Evolutionary conservation across 441 rosid species (phyloP).

Genomic region (Adansonia madagascariensis): DNA sequence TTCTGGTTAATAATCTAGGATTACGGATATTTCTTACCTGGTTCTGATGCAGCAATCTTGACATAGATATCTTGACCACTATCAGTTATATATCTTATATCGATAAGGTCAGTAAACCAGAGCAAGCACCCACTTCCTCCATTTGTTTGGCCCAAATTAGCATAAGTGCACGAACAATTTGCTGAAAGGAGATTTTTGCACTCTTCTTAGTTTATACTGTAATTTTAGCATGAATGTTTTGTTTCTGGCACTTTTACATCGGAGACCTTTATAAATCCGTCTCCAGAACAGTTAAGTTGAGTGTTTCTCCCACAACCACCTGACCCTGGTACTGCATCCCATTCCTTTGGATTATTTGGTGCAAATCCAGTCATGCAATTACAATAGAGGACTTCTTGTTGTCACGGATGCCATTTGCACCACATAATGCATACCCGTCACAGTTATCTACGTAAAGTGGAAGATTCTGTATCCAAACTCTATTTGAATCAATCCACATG

Average conservation of each 20-base stretch:
- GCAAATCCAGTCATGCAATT: constrained; percentile 36
- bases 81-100: constrained; percentile 19
- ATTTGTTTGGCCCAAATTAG: constrained; percentile 22
- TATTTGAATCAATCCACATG: constrained; percentile 20
- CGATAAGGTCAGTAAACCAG: constrained; percentile 36
- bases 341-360: constrained; percentile 31
- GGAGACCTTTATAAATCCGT: constrained; percentile 27
- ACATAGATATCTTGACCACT: constrained; percentile 26
- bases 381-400: constrained; percentile 22
- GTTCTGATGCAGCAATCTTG: constrained; percentile 27
- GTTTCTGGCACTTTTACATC: constrained; percentile 37
- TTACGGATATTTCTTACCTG: constrained; percentile 21
- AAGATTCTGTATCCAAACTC: constrained; percentile 12
- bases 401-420: constrained; percentile 19
- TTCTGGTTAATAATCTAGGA: background rate
- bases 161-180: constrained; percentile 33
- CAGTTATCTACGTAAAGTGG: constrained; percentile 23
- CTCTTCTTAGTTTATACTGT: constrained; percentile 19
- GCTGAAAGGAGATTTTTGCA: constrained; percentile 27
- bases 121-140: constrained; percentile 39
- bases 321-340: constrained; percentile 31
- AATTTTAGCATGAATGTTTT: constrained; percentile 19
- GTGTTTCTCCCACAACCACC: constrained; percentile 34
- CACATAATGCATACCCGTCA: constrained; percentile 29
- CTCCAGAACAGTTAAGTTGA: constrained; percentile 25